A percentile compares a stretch with the other conserved stretches of the same genome.
phyloP scores from a whole-genome alignment of 208 protist genomes.

The Giardia muris region DNA sequence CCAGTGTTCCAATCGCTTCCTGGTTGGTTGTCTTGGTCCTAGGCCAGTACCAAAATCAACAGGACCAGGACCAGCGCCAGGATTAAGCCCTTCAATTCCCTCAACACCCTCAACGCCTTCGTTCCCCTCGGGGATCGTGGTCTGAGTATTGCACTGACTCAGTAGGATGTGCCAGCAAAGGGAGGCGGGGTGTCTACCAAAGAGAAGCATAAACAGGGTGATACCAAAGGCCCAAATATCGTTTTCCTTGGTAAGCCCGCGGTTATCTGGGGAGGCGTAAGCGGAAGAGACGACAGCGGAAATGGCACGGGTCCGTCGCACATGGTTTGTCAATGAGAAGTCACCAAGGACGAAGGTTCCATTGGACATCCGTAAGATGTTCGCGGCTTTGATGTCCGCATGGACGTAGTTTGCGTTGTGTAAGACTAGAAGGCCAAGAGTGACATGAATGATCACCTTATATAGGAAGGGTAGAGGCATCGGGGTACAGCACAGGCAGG shows the following conservation, averaged over 20 bases:
- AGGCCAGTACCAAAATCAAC: not conserved
- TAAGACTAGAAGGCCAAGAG: not conserved
- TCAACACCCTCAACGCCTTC: too few relatives aligned
- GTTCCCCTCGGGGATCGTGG: too few relatives aligned
- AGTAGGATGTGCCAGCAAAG: constrained; percentile 2
- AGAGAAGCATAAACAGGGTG: not conserved
- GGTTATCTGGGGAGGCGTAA: not conserved
- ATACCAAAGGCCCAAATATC: constrained; percentile 23
- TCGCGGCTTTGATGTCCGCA: constrained; percentile 4
- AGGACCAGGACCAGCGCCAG: too few relatives aligned
- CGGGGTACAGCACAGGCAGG: not conserved
- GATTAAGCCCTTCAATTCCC: too few relatives aligned
- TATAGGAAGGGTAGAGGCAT: not conserved
- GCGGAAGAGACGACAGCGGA: not conserved
- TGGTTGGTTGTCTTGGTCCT: not conserved
- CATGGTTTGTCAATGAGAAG: not conserved
- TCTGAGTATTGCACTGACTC: not conserved
- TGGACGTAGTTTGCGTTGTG: constrained; percentile 4
- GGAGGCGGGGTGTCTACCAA: not conserved
- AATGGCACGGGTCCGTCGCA: too few relatives aligned
- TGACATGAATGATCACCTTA: not conserved
- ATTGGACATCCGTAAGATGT: not conserved
- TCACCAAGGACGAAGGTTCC: constrained; percentile 7
- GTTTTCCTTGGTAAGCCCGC: not conserved
- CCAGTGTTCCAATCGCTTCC: not conserved